Base-by-base conservation (phyloP, 2,329 filamentous ascomycete genomes). In the Phyllosticta citriasiana region DNA sequence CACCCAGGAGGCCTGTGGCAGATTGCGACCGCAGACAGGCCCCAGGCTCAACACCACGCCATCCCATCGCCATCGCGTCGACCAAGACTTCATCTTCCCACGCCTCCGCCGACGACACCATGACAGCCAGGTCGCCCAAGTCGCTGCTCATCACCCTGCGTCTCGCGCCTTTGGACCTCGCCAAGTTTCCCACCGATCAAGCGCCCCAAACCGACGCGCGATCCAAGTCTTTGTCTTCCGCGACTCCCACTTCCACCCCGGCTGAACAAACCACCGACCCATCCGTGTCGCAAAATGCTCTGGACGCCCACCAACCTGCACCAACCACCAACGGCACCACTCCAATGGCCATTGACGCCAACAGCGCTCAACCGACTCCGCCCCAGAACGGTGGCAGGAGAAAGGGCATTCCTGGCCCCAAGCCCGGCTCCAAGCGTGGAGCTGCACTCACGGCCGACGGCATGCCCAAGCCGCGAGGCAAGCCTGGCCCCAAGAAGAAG, bases 401-500 rank as follows among this genome's bases (percentile, higher is more conserved):
- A 78, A 92, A 92, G 75, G 86, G 87, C 35, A 79, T 83, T 35
- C 88, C 91, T 73, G 83, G 87, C 66, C 82, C 84, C 24, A 88
- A 88, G 67, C 80, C 83, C 50, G 84, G 80, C 60, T 80, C 79
- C 62, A 88, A 88, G 76, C 80, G 85, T 71, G 75, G 76, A 64
- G 73, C 74, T 62, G 76, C 74, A 69, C 68, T 72, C 77, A 73
- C 63, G 69, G 75, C 77, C 69, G 89, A 92, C 65, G 80, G 79
- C 35, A 71, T 78, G 26, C 79, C 86, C n/a, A 91, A 89, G 74
- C 80, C 86, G 60, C 81, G 89, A 72, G 88, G 88, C 71, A 95
- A 96, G 78, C 93, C 94, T 6, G 93, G 93, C 6, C 93, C 93
- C 0, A 97, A 97, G 84, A 96, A 97, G 84, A 96, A 95, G 79